phyloP scores from a whole-genome alignment of 2,329 filamentous ascomycete genomes.

The Botrytis tulipae region DNA sequence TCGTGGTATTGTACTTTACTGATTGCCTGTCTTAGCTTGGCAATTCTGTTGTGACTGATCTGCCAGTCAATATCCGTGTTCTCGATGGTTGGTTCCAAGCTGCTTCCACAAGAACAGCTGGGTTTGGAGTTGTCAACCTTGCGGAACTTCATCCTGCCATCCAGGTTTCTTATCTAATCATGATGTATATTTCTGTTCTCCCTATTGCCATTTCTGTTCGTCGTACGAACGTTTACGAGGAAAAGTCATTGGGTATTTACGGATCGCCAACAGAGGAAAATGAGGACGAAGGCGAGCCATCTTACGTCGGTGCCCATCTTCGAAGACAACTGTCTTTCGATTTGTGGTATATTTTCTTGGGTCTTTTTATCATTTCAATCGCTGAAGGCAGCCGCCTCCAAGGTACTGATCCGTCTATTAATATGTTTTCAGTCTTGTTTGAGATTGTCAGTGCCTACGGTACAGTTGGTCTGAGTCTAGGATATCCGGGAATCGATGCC shows the following conservation, averaged over 20 bases:
- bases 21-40: slow-evolving; percentile 56
- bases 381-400: slow-evolving; percentile 74
- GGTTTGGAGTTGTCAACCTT: slow-evolving; percentile 80
- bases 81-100: slow-evolving; percentile 90
- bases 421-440: slow-evolving; percentile 71
- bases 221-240: slow-evolving; percentile 93
- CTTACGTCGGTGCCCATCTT: slow-evolving; percentile 88
- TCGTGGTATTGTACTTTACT: slow-evolving; percentile 17
- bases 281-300: slow-evolving; percentile 58
- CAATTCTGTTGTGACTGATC: slow-evolving; percentile 61
- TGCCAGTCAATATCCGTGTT: slow-evolving; percentile 73
- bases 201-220: slow-evolving; percentile 95
- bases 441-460: slow-evolving; percentile 90
- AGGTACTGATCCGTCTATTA: slow-evolving; percentile 56
- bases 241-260: slow-evolving; percentile 78
- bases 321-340: slow-evolving; percentile 94
- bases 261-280: slow-evolving; percentile 48
- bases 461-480: slow-evolving; percentile 87
- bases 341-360: slow-evolving; percentile 93
- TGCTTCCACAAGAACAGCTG: slow-evolving; percentile 83
- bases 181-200: slow-evolving; percentile 99
- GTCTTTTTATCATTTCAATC: slow-evolving; percentile 89
- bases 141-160: slow-evolving; percentile 81
- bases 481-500: slow-evolving; percentile 72
- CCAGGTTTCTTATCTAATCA: slow-evolving; percentile 90